Evolutionary conservation across 805 yeast species (phyloP).

Genomic region (Zygosaccharomyces gambellarensis): DNA sequence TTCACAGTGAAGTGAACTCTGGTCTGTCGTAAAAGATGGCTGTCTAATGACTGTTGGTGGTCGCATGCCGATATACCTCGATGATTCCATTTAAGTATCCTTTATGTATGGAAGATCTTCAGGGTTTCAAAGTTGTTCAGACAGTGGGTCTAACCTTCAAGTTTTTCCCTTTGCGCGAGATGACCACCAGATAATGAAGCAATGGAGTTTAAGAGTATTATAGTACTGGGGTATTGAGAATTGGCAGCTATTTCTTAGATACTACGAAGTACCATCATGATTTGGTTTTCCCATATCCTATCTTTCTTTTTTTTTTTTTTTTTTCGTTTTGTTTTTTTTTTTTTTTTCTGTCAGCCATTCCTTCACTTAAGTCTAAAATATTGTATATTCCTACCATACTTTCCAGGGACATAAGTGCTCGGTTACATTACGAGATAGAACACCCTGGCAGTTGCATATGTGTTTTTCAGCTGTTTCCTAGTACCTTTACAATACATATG

Average conservation of each 20-base stretch:
- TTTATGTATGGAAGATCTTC: not conserved
- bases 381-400: too few species aligned
- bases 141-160: not conserved
- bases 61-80: not conserved
- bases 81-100: not conserved
- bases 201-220: not conserved
- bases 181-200: not conserved
- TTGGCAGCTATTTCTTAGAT: not conserved
- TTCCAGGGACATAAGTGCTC: too few species aligned
- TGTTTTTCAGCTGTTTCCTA: too few species aligned
- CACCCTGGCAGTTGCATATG: too few species aligned
- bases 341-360: too few species aligned
- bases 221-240: not conserved
- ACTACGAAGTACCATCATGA: not conserved
- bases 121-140: not conserved
- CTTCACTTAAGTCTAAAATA: too few species aligned
- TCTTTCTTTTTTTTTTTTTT: too few species aligned
- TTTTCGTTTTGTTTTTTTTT: too few species aligned
- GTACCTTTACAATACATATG: too few species aligned
- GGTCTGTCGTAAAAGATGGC: constrained; percentile 1
- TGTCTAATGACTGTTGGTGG: not conserved
- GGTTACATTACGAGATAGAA: too few species aligned
- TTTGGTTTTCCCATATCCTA: too few species aligned
- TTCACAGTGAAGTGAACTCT: constrained; percentile 10
- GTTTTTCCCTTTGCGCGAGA: not conserved